Conservation (phyloP, 2,329 filamentous ascomycete species). For the Raffaelea albimanens region DNA sequence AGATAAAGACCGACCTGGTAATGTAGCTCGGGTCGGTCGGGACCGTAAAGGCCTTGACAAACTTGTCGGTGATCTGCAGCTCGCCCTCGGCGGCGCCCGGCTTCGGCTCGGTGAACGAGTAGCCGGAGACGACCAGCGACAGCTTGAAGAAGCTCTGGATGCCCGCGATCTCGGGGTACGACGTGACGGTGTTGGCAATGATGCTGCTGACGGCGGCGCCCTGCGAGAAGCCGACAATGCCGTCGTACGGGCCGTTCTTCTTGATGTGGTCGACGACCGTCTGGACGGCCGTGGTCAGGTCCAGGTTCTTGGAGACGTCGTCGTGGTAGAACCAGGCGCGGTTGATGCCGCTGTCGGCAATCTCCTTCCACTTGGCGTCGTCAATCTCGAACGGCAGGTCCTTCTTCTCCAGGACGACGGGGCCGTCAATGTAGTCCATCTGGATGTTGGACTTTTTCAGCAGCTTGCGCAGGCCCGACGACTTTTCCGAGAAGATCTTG, state of each 20-base stretch:
- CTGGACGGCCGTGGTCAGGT: neutral
- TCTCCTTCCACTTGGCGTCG: conserved; percentile 6
- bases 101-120: conserved; percentile 8
- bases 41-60: conserved; percentile 2
- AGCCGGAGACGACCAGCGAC: conserved; percentile 6
- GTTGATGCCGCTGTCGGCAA: conserved; percentile 2
- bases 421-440: conserved; percentile 7
- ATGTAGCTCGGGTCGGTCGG: conserved; percentile 2
- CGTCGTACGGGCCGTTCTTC: conserved; percentile 5
- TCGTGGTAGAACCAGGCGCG: conserved; percentile 8
- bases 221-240: conserved; percentile 6
- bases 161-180: conserved; percentile 3
- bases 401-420: conserved; percentile 6
- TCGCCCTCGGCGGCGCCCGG: conserved; percentile 1
- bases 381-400: conserved; percentile 6
- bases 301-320: conserved; percentile 7
- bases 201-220: conserved; percentile 6
- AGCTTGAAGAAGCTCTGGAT: conserved; percentile 6
- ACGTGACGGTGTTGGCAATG: conserved; percentile 5
- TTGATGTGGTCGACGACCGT: conserved; percentile 6
- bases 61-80: conserved; percentile 7
- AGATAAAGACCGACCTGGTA: conserved; percentile 6
- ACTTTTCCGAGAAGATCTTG: conserved; percentile 6
- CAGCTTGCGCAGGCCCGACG: conserved; percentile 5
- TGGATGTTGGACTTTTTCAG: conserved; percentile 6